These are phyloP conservation scores for Microcyclospora tardicrescens DNA, from an alignment of 2,329 filamentous ascomycete genomes.

Conservation along the genomic window DNA sequence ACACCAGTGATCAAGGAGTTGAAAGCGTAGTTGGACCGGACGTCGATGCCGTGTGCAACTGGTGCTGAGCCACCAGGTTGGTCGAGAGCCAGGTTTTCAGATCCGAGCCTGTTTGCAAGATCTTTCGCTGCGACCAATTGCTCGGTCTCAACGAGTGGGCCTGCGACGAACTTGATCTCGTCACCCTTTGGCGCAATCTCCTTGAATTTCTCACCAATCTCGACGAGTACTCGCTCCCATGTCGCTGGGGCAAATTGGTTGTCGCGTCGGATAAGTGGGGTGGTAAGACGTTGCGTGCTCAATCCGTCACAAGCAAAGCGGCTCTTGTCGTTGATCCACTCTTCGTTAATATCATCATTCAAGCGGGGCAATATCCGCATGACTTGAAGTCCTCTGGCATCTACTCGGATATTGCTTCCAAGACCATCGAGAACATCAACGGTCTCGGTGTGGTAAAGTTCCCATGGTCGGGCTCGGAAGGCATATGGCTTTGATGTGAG, in stretches of 20 bases:
- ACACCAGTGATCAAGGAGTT: constrained; percentile 92
- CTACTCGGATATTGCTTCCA: constrained; percentile 88
- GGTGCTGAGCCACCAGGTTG: constrained; percentile 73
- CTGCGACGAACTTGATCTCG: constrained; percentile 91
- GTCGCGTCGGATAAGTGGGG: constrained; percentile 75
- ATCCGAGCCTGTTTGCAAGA: constrained; percentile 87
- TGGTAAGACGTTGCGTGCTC: constrained; percentile 90
- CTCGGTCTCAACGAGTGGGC: constrained; percentile 83
- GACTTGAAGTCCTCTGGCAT: constrained; percentile 85
- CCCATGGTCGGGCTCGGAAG: constrained; percentile 93
- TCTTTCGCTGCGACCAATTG: constrained; percentile 95
- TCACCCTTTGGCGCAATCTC: constrained; percentile 72
- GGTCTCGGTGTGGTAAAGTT: constrained; percentile 89
- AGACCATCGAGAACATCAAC: constrained; percentile 88
- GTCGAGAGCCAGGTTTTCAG: constrained; percentile 89
- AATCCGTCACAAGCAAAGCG: constrained; percentile 93
- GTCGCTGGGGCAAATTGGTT: constrained; percentile 84
- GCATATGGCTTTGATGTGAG: constrained; percentile 96
- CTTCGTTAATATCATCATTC: constrained; percentile 97
- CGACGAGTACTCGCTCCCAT: constrained; percentile 89
- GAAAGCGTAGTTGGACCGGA: constrained; percentile 90
- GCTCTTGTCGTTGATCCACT: constrained; percentile 99
- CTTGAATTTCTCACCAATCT: constrained; percentile 71
- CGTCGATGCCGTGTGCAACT: constrained; percentile 80
- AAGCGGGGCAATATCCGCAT: constrained; percentile 88